phyloP scores from a whole-genome alignment of 441 rosid genomes.

The Erodium texanum region DNA sequence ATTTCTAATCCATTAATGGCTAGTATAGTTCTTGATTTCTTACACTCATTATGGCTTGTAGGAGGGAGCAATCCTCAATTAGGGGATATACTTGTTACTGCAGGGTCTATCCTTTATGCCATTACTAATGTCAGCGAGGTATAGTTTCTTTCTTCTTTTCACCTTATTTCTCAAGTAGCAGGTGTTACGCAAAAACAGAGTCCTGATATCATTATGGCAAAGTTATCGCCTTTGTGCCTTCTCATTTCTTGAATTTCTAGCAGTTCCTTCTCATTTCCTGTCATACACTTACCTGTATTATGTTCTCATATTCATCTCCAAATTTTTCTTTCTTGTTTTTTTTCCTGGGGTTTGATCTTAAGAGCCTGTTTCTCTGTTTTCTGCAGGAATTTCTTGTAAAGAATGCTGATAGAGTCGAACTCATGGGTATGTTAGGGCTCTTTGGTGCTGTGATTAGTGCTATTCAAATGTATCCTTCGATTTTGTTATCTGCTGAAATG shows the following conservation, averaged over 20 bases:
- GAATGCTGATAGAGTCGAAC: constrained; percentile 69
- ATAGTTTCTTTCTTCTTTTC: constrained; percentile 8
- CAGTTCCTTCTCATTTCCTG: no score
- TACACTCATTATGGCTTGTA: constrained; percentile 21
- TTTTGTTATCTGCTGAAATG: no score
- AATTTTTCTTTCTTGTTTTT: no score
- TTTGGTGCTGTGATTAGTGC: constrained; percentile 80
- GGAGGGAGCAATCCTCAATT: constrained; percentile 63
- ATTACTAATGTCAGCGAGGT: constrained; percentile 80
- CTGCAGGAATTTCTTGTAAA: constrained; percentile 76
- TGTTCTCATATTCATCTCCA: not conserved
- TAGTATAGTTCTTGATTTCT: not conserved
- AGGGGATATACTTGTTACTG: constrained; percentile 77
- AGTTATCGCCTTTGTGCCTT: no score
- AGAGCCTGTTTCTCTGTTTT: not conserved
- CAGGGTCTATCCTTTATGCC: constrained; percentile 84
- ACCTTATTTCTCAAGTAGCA: no score
- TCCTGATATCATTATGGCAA: no score
- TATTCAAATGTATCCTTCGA: constrained; percentile 92
- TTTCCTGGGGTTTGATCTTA: not conserved
- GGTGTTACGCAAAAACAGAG: no score
- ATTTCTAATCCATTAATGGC: not conserved
- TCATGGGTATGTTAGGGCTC: constrained; percentile 68
- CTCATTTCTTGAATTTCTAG: no score
- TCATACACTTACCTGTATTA: not conserved